Conservation (phyloP, 768 basidiomycete species). For the Amanita polypyramis region DNA sequence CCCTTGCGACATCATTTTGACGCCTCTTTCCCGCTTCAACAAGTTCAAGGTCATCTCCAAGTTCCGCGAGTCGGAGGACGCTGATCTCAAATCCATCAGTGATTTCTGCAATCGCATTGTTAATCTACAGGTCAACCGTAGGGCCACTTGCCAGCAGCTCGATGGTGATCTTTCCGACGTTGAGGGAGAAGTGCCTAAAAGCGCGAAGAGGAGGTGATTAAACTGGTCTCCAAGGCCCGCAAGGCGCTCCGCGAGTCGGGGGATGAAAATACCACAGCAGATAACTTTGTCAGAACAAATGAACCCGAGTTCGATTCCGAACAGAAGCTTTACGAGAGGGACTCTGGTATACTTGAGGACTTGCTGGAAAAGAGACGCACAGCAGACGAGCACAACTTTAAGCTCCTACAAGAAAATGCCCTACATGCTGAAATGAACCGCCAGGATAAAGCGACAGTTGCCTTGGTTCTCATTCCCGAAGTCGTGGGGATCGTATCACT, state of each 20-base stretch:
- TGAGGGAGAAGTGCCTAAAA: neutral
- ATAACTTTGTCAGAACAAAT: neutral
- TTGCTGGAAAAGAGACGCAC: neutral
- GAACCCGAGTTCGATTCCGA: neutral
- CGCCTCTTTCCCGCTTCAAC: conserved; percentile 1
- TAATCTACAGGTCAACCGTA: neutral
- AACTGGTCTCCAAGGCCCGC: neutral
- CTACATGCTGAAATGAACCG: neutral
- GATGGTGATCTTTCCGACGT: neutral
- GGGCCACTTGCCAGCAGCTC: neutral
- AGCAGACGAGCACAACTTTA: neutral
- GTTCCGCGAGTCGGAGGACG: conserved; percentile 1
- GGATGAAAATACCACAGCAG: neutral
- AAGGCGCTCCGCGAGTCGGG: neutral
- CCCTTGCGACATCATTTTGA: conserved; percentile 3
- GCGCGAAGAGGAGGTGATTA: neutral
- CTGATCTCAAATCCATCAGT: neutral
- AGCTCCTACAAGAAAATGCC: neutral
- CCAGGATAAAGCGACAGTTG: neutral
- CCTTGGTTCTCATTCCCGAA: neutral
- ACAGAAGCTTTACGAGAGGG: neutral
- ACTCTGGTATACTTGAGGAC: neutral
- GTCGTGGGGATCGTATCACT: neutral
- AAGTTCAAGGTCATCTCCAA: neutral
- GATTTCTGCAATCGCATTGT: neutral